Evolutionary conservation across 768 basidiomycete genomes (phyloP).

Genomic region (Lactarius hatsudake): DNA sequence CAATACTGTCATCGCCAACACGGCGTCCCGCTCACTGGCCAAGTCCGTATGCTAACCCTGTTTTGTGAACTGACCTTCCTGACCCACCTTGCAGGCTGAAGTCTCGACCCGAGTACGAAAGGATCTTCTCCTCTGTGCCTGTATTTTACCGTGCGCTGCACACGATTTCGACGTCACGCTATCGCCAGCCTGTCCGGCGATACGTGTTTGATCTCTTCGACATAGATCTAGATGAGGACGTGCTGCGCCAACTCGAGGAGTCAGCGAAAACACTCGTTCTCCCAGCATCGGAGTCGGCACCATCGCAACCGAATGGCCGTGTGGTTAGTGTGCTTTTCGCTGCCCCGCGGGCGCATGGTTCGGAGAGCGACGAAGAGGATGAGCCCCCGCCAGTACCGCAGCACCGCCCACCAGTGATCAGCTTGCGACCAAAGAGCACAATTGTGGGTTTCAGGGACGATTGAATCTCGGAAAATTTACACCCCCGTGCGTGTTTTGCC

Average conservation of each 20-base stretch:
- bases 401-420: slow-evolving; percentile 21
- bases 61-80: slow-evolving; percentile 9
- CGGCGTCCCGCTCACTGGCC: slow-evolving; percentile 86
- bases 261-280: slow-evolving; percentile 44
- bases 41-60: slow-evolving; percentile 47
- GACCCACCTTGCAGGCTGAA: slow-evolving; percentile 57
- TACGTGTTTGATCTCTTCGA: slow-evolving; percentile 94
- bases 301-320: slow-evolving; percentile 8
- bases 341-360: slow-evolving; percentile 21
- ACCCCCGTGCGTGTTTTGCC: background rate
- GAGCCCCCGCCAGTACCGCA: slow-evolving; percentile 11
- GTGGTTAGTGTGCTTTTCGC: slow-evolving; percentile 28
- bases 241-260: slow-evolving; percentile 53
- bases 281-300: slow-evolving; percentile 37
- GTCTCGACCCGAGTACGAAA: slow-evolving; percentile 67
- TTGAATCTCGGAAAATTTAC: background rate
- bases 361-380: slow-evolving; percentile 28
- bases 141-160: slow-evolving; percentile 85
- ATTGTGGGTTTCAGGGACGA: slow-evolving; percentile 26
- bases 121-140: slow-evolving; percentile 71
- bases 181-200: slow-evolving; percentile 86
- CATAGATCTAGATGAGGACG: slow-evolving; percentile 64
- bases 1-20: slow-evolving; percentile 94
- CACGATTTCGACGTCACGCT: slow-evolving; percentile 84
- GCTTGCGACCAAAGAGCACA: slow-evolving; percentile 26